Percentiles rank a stretch among this genome's conserved stretches.
phyloP scores from a whole-genome alignment of 1,139 yeast species.

The Schizosaccharomyces versatilis region DNA sequence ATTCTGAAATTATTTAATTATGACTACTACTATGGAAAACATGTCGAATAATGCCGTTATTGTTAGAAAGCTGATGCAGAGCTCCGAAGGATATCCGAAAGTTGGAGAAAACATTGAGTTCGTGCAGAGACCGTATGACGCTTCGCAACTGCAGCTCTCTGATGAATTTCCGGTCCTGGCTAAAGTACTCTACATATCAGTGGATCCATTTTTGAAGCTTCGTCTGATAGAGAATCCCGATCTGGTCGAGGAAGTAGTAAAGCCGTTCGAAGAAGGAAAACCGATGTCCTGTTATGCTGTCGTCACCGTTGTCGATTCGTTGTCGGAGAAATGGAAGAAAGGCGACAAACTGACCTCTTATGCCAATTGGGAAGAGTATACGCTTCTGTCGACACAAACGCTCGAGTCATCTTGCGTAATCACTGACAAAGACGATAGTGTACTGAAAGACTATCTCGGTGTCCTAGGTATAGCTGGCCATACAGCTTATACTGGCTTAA shows the following conservation, averaged over 20 bases:
- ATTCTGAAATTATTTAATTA: too few relatives aligned
- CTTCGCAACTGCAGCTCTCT: conserved; percentile 16
- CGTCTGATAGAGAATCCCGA: conserved; percentile 6
- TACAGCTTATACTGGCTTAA: conserved; percentile 40
- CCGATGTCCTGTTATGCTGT: too few relatives aligned
- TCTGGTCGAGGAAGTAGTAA: too few relatives aligned
- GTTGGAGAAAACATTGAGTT: not conserved
- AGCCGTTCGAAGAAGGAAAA: too few relatives aligned
- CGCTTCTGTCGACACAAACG: too few relatives aligned
- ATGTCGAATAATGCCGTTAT: not conserved
- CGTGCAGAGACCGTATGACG: conserved; percentile 14
- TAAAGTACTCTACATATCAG: conserved; percentile 11
- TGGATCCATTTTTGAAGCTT: conserved; percentile 14
- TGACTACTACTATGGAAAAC: too few relatives aligned
- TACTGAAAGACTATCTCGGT: conserved; percentile 18
- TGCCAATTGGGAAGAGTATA: too few relatives aligned
- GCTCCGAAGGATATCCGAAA: not conserved
- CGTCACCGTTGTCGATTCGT: too few relatives aligned
- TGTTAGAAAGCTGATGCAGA: not conserved
- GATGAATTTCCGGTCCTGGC: conserved; percentile 11
- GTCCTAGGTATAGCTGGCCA: conserved; percentile 36
- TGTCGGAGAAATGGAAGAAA: too few relatives aligned
- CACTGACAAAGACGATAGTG: too few relatives aligned
- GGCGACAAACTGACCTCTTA: too few relatives aligned
- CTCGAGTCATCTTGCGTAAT: too few relatives aligned